phyloP scores from a whole-genome alignment of 1,284 basidiomycete species.

The Pholiota adiposa region DNA sequence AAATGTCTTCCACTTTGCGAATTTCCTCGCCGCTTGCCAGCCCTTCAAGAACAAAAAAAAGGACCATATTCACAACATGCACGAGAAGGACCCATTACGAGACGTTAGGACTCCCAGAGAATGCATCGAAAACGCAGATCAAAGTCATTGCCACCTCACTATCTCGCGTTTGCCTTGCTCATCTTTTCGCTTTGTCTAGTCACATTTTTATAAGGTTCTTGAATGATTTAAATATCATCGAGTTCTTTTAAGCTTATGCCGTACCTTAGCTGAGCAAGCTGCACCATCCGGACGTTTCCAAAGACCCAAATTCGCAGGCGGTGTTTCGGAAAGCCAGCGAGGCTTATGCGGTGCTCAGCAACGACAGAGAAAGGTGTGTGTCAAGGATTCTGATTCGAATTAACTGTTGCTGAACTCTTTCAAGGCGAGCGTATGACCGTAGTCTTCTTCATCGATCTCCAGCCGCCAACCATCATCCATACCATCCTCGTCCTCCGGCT shows the following conservation, averaged over 20 bases:
- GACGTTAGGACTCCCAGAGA: constrained; percentile 42
- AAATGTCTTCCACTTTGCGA: too few species aligned
- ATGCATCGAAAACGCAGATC: constrained; percentile 48
- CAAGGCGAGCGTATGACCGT: constrained; percentile 45
- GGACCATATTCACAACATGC: constrained; percentile 28
- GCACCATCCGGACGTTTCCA: constrained; percentile 50
- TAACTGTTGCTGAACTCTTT: neutral
- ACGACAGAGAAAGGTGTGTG: constrained; percentile 44
- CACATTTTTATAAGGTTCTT: constrained; percentile 47
- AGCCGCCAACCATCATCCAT: constrained; percentile 22
- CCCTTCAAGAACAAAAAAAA: neutral
- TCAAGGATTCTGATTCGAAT: neutral
- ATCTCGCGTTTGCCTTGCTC: neutral
- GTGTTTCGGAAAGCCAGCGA: constrained; percentile 43
- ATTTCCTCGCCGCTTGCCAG: too few species aligned
- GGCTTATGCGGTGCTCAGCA: constrained; percentile 44
- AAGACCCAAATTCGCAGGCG: constrained; percentile 41
- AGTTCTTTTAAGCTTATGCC: constrained; percentile 2
- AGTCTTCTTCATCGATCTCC: constrained; percentile 33
- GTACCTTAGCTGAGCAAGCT: constrained; percentile 43
- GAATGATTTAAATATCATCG: neutral
- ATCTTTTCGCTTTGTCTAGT: constrained; percentile 31
- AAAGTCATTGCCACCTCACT: constrained; percentile 36
- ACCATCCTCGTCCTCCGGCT: constrained; percentile 31
- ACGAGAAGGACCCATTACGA: constrained; percentile 39